A percentile compares a stretch with the other conserved stretches of the same genome.
Evolutionary conservation across 371 early-diverging fungal genomes (phyloP).

Genomic region (Entomophthora muscae): DNA sequence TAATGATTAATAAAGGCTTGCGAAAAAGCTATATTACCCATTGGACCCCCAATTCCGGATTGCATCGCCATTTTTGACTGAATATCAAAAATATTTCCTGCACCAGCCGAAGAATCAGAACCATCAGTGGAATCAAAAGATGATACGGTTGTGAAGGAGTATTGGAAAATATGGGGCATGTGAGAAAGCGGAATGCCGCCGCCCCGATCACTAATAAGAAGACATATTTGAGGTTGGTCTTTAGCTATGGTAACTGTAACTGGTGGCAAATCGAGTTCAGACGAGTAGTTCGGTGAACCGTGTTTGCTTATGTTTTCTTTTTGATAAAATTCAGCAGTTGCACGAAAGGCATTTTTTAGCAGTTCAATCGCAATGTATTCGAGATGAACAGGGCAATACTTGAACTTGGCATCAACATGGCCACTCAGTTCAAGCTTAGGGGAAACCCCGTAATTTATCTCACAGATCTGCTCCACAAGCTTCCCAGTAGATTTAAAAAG

Average conservation of each 20-base stretch:
- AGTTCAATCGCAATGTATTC: conserved; percentile 89
- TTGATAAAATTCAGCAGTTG: conserved; percentile 63
- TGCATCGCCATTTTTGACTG: conserved; percentile 56
- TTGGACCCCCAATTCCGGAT: conserved; percentile 68
- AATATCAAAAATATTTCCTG: conserved; percentile 31
- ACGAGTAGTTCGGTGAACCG: neutral
- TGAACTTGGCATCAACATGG: conserved; percentile 51
- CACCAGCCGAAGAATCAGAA: conserved; percentile 18
- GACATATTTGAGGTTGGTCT: conserved; percentile 57
- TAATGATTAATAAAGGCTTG: too few species aligned
- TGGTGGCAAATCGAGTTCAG: conserved; percentile 26
- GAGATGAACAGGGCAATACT: conserved; percentile 86
- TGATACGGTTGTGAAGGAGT: conserved; percentile 79
- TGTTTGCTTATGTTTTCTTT: conserved; percentile 21
- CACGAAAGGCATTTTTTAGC: conserved; percentile 80
- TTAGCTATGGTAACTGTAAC: conserved; percentile 75
- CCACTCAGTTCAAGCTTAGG: conserved; percentile 66
- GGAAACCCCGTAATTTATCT: conserved; percentile 73
- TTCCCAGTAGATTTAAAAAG: conserved; percentile 45
- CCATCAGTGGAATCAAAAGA: conserved; percentile 29
- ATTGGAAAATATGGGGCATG: conserved; percentile 69
- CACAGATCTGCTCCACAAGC: conserved; percentile 72
- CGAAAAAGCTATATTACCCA: conserved; percentile 44
- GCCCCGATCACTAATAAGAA: conserved; percentile 84
- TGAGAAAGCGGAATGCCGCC: conserved; percentile 75